Evolutionary conservation across 1,284 basidiomycete species (phyloP).

Genomic region (Leccinum pachyderme): DNA sequence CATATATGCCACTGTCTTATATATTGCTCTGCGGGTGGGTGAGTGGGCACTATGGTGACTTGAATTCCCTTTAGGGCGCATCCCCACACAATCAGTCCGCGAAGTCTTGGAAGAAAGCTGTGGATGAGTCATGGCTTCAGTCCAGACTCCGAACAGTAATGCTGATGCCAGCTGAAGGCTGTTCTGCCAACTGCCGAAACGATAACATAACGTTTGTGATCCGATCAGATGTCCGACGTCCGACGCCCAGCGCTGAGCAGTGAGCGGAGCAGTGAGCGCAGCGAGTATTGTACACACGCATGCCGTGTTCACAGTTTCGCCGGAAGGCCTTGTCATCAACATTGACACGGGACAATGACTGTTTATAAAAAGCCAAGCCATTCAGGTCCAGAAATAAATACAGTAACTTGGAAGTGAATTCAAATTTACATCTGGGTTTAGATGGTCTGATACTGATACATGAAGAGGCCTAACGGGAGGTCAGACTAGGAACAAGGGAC

Average conservation of each 20-base stretch:
- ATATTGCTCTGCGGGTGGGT: neutral
- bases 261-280: too few species aligned
- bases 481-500: neutral
- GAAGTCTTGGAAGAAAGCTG: neutral
- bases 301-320: too few species aligned
- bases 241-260: too few species aligned
- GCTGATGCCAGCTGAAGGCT: neutral
- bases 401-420: too few species aligned
- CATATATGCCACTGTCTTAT: neutral
- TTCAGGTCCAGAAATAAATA: too few species aligned
- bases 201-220: too few species aligned
- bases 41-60: neutral
- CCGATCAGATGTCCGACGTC: too few species aligned
- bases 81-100: neutral
- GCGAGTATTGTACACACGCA: too few species aligned
- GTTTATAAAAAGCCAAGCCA: too few species aligned
- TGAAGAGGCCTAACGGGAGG: neutral
- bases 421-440: neutral
- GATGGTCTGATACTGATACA: slow-evolving; percentile 1
- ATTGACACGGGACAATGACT: neutral
- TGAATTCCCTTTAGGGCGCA: neutral
- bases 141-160: neutral
- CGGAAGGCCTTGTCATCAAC: too few species aligned
- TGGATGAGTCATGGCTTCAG: neutral
- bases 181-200: neutral